A percentile compares a stretch with the other conserved stretches of the same genome.
Conservation (phyloP, 139 green algal species). For the Chlamydomonas applanata region DNA sequence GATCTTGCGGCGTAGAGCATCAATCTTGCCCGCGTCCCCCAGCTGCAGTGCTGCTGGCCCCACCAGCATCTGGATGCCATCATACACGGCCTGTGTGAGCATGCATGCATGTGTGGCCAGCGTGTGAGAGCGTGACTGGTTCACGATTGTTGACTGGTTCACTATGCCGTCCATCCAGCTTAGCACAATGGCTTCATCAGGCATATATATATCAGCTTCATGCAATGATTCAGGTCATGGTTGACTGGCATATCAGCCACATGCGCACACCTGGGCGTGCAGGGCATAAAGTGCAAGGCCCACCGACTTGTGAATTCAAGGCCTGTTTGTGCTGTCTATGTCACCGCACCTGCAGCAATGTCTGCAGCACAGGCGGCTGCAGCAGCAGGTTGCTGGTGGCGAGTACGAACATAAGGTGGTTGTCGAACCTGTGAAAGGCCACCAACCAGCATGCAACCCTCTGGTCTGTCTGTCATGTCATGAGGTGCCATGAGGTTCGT, state of each 20-base stretch:
- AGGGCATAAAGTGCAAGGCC: no score
- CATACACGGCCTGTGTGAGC: constrained; percentile 30
- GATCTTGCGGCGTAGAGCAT: constrained; percentile 21
- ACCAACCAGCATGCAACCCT: neutral
- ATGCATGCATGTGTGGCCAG: no score
- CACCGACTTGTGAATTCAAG: no score
- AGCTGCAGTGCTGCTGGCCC: constrained; percentile 13
- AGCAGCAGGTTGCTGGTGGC: constrained; percentile 42
- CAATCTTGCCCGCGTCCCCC: constrained; percentile 11
- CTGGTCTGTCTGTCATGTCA: no score
- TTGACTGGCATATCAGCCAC: neutral
- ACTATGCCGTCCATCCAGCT: no score
- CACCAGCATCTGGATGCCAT: constrained; percentile 34
- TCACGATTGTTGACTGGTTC: no score
- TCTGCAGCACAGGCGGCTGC: constrained; percentile 26
- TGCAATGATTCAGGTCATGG: no score
- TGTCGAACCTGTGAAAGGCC: constrained; percentile 17
- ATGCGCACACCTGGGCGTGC: neutral
- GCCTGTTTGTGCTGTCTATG: neutral
- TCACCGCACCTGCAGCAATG: constrained; percentile 29
- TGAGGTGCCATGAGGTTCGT: no score
- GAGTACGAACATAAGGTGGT: constrained; percentile 41
- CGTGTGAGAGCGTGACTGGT: no score
- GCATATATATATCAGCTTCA: no score
- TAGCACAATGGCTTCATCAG: no score